A percentile compares a stretch with the other conserved stretches of the same genome.
Conservation (phyloP, 495 filamentous ascomycete species). For the Penicillium desertorum region DNA sequence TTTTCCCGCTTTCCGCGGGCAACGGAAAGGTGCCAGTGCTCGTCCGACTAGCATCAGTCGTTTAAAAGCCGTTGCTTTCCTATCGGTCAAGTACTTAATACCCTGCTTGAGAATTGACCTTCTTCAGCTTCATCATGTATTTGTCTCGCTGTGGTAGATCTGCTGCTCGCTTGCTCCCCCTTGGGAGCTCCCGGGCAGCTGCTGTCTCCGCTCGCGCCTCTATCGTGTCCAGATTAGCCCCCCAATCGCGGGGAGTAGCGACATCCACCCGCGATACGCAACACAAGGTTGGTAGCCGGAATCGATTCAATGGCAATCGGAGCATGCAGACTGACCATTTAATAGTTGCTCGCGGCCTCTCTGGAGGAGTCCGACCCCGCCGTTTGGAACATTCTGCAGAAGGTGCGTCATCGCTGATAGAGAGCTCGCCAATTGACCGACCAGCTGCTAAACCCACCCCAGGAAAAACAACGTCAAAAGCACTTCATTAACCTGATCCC, state of each 20-base stretch:
- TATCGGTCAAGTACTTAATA: conserved; percentile 24
- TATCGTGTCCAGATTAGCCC: conserved; percentile 19
- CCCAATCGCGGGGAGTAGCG: conserved; percentile 41
- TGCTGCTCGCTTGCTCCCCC: conserved; percentile 41
- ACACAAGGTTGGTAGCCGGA: conserved; percentile 36
- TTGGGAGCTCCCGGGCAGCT: conserved; percentile 32
- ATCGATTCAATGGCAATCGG: conserved; percentile 3
- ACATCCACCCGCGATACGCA: conserved; percentile 43
- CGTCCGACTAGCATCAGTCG: conserved; percentile 25
- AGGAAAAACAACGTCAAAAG: conserved; percentile 95
- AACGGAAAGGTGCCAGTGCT: conserved; percentile 30
- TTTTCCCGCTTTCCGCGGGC: conserved; percentile 46
- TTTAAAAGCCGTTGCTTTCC: conserved; percentile 29
- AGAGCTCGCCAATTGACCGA: conserved; percentile 3
- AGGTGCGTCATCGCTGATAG: conserved; percentile 53
- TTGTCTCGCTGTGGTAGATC: conserved; percentile 45
- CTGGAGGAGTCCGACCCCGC: conserved; percentile 84
- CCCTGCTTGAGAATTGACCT: conserved; percentile 5
- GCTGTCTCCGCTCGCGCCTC: conserved; percentile 23
- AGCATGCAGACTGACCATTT: conserved; percentile 5
- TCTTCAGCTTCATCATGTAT: conserved; percentile 34
- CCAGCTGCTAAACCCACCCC: conserved; percentile 20
- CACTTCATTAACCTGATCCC: conserved; percentile 99
- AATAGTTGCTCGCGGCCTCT: conserved; percentile 73
- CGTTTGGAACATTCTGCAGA: conserved; percentile 84